Conservation (phyloP, 768 basidiomycete species). For the Boletus reticulatus region DNA sequence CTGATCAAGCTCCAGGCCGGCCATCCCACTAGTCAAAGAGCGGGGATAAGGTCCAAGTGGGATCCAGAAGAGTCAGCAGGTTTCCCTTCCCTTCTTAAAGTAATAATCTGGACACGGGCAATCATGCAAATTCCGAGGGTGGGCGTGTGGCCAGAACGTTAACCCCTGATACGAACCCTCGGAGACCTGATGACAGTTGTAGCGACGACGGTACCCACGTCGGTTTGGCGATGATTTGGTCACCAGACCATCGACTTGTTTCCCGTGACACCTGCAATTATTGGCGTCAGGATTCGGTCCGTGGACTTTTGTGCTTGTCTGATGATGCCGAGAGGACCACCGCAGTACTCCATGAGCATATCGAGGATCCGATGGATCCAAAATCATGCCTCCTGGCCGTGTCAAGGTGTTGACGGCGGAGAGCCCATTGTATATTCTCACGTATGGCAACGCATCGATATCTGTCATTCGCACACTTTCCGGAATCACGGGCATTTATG, state of each 20-base stretch:
- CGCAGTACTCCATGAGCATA: no score
- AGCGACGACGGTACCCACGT: neutral
- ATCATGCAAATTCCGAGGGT: neutral
- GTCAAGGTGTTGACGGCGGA: no score
- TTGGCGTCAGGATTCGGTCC: neutral
- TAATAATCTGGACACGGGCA: no score
- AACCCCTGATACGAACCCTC: neutral
- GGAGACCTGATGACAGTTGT: neutral
- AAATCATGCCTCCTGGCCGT: no score
- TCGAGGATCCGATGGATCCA: no score
- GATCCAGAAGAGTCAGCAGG: neutral
- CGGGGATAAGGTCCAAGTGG: neutral
- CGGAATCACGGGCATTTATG: no score
- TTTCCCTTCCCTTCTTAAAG: constrained; percentile 5
- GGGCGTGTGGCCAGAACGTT: neutral
- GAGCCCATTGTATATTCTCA: neutral
- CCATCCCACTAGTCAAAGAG: constrained; percentile 6
- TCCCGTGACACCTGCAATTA: no score
- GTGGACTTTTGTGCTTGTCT: no score
- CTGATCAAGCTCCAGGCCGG: constrained; percentile 5
- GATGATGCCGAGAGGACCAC: no score
- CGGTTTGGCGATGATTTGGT: neutral
- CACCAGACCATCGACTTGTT: neutral
- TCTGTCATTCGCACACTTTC: no score
- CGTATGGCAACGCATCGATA: neutral